Percentiles rank a stretch among this genome's conserved stretches.
phyloP scores from a whole-genome alignment of 2,329 filamentous ascomycete genomes.

The Cryphonectria naterciae region DNA sequence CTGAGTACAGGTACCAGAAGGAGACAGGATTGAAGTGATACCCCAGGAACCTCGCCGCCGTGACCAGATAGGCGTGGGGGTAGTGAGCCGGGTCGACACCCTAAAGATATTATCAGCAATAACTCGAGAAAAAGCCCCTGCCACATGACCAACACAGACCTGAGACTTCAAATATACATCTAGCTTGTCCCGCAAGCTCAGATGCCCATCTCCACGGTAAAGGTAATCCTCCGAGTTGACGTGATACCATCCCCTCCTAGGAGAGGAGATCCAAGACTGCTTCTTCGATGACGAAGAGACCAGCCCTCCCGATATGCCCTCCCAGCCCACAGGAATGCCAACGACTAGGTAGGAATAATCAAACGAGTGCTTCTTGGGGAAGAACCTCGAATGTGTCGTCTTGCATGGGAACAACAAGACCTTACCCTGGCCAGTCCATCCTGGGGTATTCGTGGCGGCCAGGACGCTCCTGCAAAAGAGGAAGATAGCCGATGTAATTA shows the following conservation, averaged over 20 bases:
- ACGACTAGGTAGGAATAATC: constrained; percentile 72
- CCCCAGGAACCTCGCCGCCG: constrained; percentile 69
- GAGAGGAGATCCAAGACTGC: constrained; percentile 22
- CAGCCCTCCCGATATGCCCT: constrained; percentile 58
- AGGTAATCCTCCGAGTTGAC: constrained; percentile 66
- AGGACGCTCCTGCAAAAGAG: constrained; percentile 11
- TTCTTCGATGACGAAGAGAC: constrained; percentile 50
- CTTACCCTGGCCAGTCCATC: constrained; percentile 24
- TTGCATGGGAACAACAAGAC: constrained; percentile 66
- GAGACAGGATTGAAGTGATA: constrained; percentile 78
- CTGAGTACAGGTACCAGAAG: constrained; percentile 77
- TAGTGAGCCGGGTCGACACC: constrained; percentile 62
- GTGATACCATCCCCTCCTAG: constrained; percentile 55
- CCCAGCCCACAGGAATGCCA: constrained; percentile 68
- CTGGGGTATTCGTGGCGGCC: constrained; percentile 9
- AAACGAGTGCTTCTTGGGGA: constrained; percentile 70
- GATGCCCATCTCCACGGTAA: constrained; percentile 52
- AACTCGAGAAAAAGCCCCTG: not conserved
- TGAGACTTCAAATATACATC: constrained; percentile 60
- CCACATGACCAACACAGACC: constrained; percentile 45
- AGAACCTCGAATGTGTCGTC: constrained; percentile 68
- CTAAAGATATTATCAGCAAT: constrained; percentile 42
- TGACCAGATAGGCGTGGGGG: constrained; percentile 71
- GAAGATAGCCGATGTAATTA: constrained; percentile 9
- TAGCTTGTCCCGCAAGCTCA: constrained; percentile 67